Evolutionary conservation across 2,329 filamentous ascomycete species (phyloP).

Genomic region (Hypoxylon sp.): DNA sequence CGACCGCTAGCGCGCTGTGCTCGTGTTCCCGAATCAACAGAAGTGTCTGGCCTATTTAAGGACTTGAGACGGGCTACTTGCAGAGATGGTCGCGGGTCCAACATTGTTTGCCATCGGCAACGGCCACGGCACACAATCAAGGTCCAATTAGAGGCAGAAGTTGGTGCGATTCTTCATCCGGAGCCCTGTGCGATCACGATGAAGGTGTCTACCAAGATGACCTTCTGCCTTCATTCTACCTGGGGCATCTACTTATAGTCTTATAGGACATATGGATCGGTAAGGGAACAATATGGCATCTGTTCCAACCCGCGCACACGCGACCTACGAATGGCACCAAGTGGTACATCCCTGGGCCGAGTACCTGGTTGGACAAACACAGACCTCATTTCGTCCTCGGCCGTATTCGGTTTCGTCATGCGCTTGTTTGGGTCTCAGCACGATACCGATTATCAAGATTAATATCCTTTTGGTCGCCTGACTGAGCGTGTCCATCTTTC

Average conservation of each 20-base stretch:
- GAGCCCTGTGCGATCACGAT: not conserved
- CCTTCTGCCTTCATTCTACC: no score
- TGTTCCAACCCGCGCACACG: no score
- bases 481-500: not conserved
- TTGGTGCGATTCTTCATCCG: slow-evolving; percentile 2
- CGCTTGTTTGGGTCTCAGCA: not conserved
- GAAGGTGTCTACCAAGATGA: not conserved
- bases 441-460: not conserved
- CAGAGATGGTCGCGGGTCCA: slow-evolving; percentile 10
- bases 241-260: no score
- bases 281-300: slow-evolving; percentile 4
- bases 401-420: not conserved
- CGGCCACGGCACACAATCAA: slow-evolving; percentile 13
- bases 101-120: slow-evolving; percentile 26
- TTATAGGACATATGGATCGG: slow-evolving; percentile 14
- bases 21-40: not conserved
- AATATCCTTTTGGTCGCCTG: not conserved
- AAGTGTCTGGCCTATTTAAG: slow-evolving; percentile 15
- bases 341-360: not conserved
- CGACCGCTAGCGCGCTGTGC: not conserved
- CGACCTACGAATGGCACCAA: not conserved
- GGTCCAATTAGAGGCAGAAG: slow-evolving; percentile 11
- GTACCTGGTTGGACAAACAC: not conserved
- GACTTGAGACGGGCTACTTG: slow-evolving; percentile 6
- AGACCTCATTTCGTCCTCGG: not conserved